phyloP scores from a whole-genome alignment of 2,329 filamentous ascomycete genomes.

The Verticillium nonalfalfae region DNA sequence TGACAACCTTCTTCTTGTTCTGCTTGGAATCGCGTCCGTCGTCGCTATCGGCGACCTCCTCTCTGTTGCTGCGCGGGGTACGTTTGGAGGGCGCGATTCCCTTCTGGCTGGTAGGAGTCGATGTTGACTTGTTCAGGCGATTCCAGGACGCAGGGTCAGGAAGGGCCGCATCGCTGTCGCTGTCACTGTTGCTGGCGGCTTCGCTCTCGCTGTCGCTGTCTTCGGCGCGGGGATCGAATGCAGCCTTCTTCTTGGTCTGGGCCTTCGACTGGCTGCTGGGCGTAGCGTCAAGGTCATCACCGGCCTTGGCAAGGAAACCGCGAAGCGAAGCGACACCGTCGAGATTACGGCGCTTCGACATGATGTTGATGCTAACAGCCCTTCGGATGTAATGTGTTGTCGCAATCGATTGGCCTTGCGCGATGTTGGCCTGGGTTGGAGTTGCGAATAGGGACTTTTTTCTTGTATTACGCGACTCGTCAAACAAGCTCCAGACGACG shows the following conservation, averaged over 20 bases:
- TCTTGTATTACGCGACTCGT: background rate
- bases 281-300: background rate
- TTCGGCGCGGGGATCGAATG: slow-evolving; percentile 11
- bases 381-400: background rate
- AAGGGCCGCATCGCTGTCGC: slow-evolving; percentile 11
- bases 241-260: slow-evolving; percentile 8
- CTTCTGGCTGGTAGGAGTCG: background rate
- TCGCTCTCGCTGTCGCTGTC: slow-evolving; percentile 11
- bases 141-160: background rate
- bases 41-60: slow-evolving; percentile 37
- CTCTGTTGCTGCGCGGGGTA: slow-evolving; percentile 20
- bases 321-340: slow-evolving; percentile 9
- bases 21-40: slow-evolving; percentile 23
- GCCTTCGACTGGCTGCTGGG: slow-evolving; percentile 11
- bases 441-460: background rate
- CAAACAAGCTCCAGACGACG: background rate
- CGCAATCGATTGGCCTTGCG: background rate
- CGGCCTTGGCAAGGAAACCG: slow-evolving; percentile 5
- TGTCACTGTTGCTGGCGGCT: slow-evolving; percentile 19
- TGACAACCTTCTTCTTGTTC: slow-evolving; percentile 13
- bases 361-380: background rate
- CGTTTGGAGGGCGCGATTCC: slow-evolving; percentile 8
- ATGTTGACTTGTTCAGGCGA: slow-evolving; percentile 4
- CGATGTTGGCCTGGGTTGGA: background rate
- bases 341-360: slow-evolving; percentile 7